Percentiles rank a stretch among this genome's conserved stretches.
Conservation (phyloP, 2,329 filamentous ascomycete species). For the Talaromyces funiculosus region DNA sequence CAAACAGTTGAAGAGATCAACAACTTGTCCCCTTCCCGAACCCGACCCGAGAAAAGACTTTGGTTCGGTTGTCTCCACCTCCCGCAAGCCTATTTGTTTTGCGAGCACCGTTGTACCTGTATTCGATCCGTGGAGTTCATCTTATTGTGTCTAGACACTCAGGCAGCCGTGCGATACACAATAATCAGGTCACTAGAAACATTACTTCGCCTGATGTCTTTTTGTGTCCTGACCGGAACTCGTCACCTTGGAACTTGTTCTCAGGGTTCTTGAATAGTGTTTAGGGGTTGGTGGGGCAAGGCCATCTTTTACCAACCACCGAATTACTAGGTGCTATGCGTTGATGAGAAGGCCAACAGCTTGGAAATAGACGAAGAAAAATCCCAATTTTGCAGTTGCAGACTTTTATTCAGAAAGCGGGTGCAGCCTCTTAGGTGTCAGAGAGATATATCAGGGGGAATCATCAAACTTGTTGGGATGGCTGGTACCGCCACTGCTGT, state of each 20-base stretch:
- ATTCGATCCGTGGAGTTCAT: neutral
- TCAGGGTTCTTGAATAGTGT: neutral
- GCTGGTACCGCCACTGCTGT: constrained; percentile 36
- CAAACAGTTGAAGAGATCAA: neutral
- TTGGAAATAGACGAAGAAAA: neutral
- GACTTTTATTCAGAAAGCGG: neutral
- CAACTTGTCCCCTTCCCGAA: constrained; percentile 1
- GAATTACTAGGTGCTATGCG: constrained; percentile 5
- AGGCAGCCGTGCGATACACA: neutral
- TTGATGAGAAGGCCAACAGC: neutral
- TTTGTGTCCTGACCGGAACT: neutral
- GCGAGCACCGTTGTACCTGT: neutral
- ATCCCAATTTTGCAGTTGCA: neutral
- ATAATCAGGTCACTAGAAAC: too few species aligned
- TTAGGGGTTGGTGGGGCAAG: constrained; percentile 12
- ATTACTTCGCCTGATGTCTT: neutral
- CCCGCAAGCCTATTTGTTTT: constrained; percentile 1
- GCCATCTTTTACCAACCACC: neutral
- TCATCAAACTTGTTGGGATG: constrained; percentile 23
- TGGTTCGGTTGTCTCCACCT: constrained; percentile 15
- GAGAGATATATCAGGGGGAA: neutral
- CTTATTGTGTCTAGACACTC: neutral
- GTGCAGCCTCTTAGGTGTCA: neutral
- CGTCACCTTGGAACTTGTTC: neutral
- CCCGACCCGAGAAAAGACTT: constrained; percentile 9